These are phyloP conservation scores for Eimeria mitis DNA, from an alignment of 169 alveolate species.

Conservation along the genomic window DNA sequence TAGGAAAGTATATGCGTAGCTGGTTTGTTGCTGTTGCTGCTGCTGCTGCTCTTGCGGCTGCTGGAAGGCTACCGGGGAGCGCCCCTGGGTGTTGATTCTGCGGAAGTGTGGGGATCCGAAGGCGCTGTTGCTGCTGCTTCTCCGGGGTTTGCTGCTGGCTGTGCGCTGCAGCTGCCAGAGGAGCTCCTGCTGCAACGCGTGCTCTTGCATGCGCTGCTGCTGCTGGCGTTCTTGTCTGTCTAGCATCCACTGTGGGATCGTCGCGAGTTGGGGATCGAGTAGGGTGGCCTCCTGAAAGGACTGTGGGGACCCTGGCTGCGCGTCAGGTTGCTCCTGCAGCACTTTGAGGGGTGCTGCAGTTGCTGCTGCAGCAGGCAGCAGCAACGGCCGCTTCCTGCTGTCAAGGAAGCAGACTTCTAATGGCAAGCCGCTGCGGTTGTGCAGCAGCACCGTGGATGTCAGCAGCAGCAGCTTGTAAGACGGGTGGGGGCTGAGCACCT, in stretches of 20 bases:
- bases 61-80: not conserved
- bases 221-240: constrained; percentile 26
- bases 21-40: constrained; percentile 6
- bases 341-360: constrained; percentile 52
- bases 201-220: constrained; percentile 36
- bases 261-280: constrained; percentile 36
- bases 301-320: not conserved
- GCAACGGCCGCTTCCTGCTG: constrained; percentile 83
- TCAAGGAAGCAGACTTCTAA: constrained; percentile 89
- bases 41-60: constrained; percentile 9
- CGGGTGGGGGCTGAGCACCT: constrained; percentile 92
- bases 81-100: constrained; percentile 5
- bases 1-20: constrained; percentile 58
- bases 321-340: constrained; percentile 49
- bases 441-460: constrained; percentile 89
- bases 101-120: not conserved
- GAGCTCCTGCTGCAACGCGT: constrained; percentile 38
- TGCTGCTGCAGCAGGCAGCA: constrained; percentile 83
- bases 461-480: constrained; percentile 90
- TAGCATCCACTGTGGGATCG: constrained; percentile 48
- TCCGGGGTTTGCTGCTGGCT: not conserved
- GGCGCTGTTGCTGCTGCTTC: constrained; percentile 3
- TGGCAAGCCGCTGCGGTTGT: constrained; percentile 91
- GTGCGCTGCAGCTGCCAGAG: constrained; percentile 50
- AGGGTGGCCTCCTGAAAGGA: constrained; percentile 9